Base-by-base conservation (phyloP, 2,329 filamentous ascomycete species). In the Ceratocystis alfenasii region DNA sequence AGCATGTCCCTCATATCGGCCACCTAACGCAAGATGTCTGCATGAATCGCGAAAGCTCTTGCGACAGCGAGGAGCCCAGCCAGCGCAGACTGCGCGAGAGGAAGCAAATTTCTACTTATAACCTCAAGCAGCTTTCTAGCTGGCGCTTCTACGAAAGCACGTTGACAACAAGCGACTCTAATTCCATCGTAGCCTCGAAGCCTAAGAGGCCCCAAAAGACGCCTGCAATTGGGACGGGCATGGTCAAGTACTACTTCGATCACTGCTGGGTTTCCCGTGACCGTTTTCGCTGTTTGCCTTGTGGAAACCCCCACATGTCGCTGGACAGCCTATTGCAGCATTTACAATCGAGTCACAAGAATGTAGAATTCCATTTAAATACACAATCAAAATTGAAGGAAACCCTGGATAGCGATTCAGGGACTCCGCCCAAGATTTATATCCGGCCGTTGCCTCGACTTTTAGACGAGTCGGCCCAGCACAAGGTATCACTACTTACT, bases 91-190 rank as follows among this genome's bases (percentile, higher is more conserved):
- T 63, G 4, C 62, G 62, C 8, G 28, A 53, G 25, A n/a, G 62
- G 25, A 63, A 36, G 22, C 62, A 62, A 61, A 48, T 44, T 3
- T 36, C 63, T 15, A 67, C 66, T 2, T 86, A 86, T 71, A 86
- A 86, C 69, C 72, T 86, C 46, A 85, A 84, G 71, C 75, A 80
- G 12, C 74, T 86, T 17, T 85, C 80, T 72, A 81, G 83, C 69
- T 20, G 44, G 4, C 55, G 55, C 36, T 46, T 65, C 30, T 41
- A 28, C 8, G 53, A 65, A 36, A 12, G 15, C 15, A 65, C 41
- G 1, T 41, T 41, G 17, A 28, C 15, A 20, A 20, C 15, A 15
- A 65, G 53, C 25, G 53, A 65, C n/a, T 12, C 63, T 8, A 25
- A 50, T 10, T 6, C 63, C 15, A 25, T 30, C 55, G 33, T 30